Base-by-base conservation (phyloP, 139 green algal species). In the Chlorella sp. region DNA sequence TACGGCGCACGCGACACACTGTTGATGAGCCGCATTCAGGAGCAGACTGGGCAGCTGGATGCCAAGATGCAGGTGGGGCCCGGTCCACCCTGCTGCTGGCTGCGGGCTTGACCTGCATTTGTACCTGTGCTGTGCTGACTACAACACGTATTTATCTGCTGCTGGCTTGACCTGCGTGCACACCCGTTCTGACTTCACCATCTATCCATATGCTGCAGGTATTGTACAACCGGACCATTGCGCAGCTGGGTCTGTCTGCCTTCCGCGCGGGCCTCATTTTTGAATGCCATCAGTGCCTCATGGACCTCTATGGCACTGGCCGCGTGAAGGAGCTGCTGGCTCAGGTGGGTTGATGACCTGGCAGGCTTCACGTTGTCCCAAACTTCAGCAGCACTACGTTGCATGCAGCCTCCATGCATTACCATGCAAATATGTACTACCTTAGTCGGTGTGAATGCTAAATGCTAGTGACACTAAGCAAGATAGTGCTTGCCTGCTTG, bases 321-420 rank as follows among this genome's bases (percentile, higher is more conserved):
- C 93, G 96, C 83, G 92, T 98, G 63, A 99, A 98, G 91, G 98
- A 99, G 95, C 94, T 99, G 83, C 93, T 99, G 23, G 98, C 98
- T 4, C 97, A 98, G 89, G 95, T 60, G 51, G 51, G 51, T 21
- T 60, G 51, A 3, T 21, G 12, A 60, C 15, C 13, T 60, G 51
- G 11, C 51, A 21, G 51, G 15, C 2, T 15, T 18, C 12, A 20
- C 51, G 11, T 2, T 60, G n/a, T n/a, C n/a, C n/a, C n/a, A n/a
- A n/a, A n/a, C n/a, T n/a, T n/a, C n/a, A n/a, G n/a, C n/a, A n/a
- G n/a, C n/a, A n/a, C n/a, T n/a, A n/a, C n/a, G n/a, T n/a, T n/a
- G n/a, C n/a, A n/a, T n/a, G n/a, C n/a, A n/a, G n/a, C n/a, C n/a
- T n/a, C n/a, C n/a, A n/a, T n/a, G n/a, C n/a, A n/a, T n/a, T n/a